Conservation (phyloP, 2,329 filamentous ascomycete species). For the Zalaria sp. region DNA sequence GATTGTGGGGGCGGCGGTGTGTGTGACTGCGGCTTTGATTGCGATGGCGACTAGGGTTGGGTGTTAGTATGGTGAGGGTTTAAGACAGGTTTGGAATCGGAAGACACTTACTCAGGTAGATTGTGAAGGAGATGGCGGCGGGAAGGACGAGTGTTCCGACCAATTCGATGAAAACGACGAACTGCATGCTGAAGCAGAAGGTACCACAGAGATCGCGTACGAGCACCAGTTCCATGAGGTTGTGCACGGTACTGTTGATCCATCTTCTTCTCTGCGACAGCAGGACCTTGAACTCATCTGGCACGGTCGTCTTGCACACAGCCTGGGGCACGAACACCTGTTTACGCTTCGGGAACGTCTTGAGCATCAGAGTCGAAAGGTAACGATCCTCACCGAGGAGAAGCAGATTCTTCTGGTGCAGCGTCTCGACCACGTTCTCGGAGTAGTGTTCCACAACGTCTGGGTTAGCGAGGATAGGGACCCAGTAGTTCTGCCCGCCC, state of each 20-base stretch:
- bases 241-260: slow-evolving; percentile 99
- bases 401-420: slow-evolving; percentile 94
- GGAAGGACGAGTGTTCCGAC: slow-evolving; percentile 89
- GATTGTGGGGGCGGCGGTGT: slow-evolving; percentile 60
- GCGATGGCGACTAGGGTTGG: slow-evolving; percentile 58
- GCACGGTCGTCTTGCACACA: slow-evolving; percentile 96
- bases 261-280: slow-evolving; percentile 90
- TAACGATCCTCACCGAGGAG: slow-evolving; percentile 90
- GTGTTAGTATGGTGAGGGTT: slow-evolving; percentile 12
- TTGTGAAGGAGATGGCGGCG: slow-evolving; percentile 90
- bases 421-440: slow-evolving; percentile 94
- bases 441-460: slow-evolving; percentile 99
- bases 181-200: slow-evolving; percentile 99
- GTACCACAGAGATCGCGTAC: slow-evolving; percentile 94
- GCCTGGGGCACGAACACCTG: slow-evolving; percentile 97
- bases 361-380: slow-evolving; percentile 91
- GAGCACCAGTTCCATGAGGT: slow-evolving; percentile 91
- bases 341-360: slow-evolving; percentile 97
- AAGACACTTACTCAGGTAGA: slow-evolving; percentile 70
- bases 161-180: slow-evolving; percentile 90
- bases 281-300: slow-evolving; percentile 80
- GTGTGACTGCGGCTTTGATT: slow-evolving; percentile 49
- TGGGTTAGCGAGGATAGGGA: slow-evolving; percentile 93
- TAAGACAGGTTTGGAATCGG: slow-evolving; percentile 2
- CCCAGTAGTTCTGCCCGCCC: slow-evolving; percentile 98